phyloP scores from a whole-genome alignment of 1,284 basidiomycete species.

The Cronartium ribicola region DNA sequence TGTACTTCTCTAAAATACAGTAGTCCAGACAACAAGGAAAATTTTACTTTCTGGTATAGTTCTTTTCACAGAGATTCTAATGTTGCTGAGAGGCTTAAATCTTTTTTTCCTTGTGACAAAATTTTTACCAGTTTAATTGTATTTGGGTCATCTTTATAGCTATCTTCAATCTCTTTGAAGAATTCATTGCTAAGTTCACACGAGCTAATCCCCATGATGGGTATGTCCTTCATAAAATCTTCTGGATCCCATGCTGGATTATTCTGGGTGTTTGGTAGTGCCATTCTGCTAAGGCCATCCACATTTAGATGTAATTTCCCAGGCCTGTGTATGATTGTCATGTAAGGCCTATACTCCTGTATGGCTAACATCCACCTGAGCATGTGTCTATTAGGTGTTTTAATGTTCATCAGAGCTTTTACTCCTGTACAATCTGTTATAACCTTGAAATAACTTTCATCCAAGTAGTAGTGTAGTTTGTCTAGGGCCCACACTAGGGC shows the following conservation, averaged over 20 bases:
- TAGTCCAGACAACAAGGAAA: background rate
- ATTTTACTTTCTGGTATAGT: background rate
- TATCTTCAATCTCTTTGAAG: background rate
- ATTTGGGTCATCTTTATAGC: background rate
- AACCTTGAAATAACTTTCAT: background rate
- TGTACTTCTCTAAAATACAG: background rate
- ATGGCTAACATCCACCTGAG: background rate
- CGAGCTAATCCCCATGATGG: background rate
- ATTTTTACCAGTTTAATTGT: background rate
- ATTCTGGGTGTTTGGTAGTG: background rate
- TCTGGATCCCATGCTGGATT: background rate
- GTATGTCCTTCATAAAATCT: background rate
- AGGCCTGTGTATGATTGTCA: background rate
- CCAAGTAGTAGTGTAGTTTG: slow-evolving; percentile 28
- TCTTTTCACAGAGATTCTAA: background rate
- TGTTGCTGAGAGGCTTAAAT: background rate
- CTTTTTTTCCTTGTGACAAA: background rate
- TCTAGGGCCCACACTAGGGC: slow-evolving; percentile 16
- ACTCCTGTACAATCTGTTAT: slow-evolving; percentile 20
- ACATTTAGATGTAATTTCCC: background rate
- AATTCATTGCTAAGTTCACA: background rate
- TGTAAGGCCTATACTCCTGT: background rate
- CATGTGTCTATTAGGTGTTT: background rate
- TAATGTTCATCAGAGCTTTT: background rate
- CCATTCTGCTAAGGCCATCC: background rate